Base-by-base conservation (phyloP, 108 stramenopile genomes). In the Phaeodactylum tricornutum region DNA sequence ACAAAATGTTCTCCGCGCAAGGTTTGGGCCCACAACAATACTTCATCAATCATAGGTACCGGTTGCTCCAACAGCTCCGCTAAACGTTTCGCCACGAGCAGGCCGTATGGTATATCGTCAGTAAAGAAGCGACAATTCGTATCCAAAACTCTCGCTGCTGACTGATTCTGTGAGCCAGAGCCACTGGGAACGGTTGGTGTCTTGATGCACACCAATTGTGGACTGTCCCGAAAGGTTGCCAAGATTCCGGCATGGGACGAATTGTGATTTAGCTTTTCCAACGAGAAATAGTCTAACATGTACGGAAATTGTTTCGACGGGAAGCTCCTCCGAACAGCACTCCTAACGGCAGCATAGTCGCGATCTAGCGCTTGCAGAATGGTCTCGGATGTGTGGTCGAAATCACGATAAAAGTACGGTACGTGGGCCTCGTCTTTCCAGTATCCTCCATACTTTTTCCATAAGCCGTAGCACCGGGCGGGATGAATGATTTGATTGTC, bases 401-500 rank as follows among this genome's bases (percentile, higher is more conserved):
- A 74, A 28, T 74, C 72, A 22, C 54, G 59, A 45, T 69, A 69
- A 53, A 69, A 74, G 57, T 48, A 74, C 2, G 67, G 67, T 19
- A 73, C 53, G 17, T 58, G 48, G 27, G 62, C 63, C 34, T 55
- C 47, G 7, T 38, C 34, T 20, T 42, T 27, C 64, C 64, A 73
- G 7, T 16, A 11, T n/a, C 41, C 41, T 27, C 59, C 62, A 32
- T 68, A 67, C 16, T 48, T 43, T 45, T 73, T 68, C 72, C 67
- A 73, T 3, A 73, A 43, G 14, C 67, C 72, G 23, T 73, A 73
- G 36, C 64, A 66, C 3, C 72, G 64, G 9, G 67, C 9, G 3
- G 72, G 72, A 41, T 73, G 72, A 29, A 73, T 45, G 39, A 73
- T 68, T 52, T 73, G 72, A 33, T 73, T 73, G 36, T 73, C 71